phyloP scores from a whole-genome alignment of 1,284 basidiomycete genomes.

The Somion occarium region DNA sequence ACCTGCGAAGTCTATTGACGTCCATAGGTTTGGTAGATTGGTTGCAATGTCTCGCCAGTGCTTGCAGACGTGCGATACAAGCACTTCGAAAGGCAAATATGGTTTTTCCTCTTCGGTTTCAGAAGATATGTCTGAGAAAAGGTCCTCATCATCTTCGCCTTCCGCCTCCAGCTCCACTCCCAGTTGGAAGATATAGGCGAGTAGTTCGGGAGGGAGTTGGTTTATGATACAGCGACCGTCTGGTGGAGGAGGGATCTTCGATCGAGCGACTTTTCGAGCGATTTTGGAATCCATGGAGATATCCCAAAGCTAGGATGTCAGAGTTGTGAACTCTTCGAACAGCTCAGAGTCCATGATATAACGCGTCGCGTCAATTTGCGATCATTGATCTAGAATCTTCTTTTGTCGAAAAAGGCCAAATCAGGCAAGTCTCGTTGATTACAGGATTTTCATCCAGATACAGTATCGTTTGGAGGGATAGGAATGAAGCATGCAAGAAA shows the following conservation, averaged over 20 bases:
- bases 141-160: neutral
- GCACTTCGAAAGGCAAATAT: conserved; percentile 20
- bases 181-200: conserved; percentile 51
- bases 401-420: too few species aligned
- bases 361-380: too few species aligned
- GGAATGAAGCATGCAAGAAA: too few species aligned
- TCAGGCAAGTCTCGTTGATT: too few species aligned
- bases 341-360: too few species aligned
- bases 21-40: conserved; percentile 29
- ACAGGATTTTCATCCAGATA: too few species aligned
- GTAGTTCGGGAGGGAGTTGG: conserved; percentile 51
- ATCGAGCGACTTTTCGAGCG: too few species aligned
- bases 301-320: too few species aligned
- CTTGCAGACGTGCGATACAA: conserved; percentile 36
- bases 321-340: too few species aligned
- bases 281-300: too few species aligned
- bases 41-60: conserved; percentile 28
- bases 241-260: conserved; percentile 32
- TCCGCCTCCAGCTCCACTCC: conserved; percentile 34
- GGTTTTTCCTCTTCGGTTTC: neutral
- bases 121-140: neutral
- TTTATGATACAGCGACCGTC: conserved; percentile 48
- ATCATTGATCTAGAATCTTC: too few species aligned
- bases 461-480: too few species aligned
- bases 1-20: conserved; percentile 19